A percentile compares a stretch with the other conserved stretches of the same genome.
Evolutionary conservation across 164 flowering plant genomes (phyloP).

Genomic region (Aristolochia contorta): DNA sequence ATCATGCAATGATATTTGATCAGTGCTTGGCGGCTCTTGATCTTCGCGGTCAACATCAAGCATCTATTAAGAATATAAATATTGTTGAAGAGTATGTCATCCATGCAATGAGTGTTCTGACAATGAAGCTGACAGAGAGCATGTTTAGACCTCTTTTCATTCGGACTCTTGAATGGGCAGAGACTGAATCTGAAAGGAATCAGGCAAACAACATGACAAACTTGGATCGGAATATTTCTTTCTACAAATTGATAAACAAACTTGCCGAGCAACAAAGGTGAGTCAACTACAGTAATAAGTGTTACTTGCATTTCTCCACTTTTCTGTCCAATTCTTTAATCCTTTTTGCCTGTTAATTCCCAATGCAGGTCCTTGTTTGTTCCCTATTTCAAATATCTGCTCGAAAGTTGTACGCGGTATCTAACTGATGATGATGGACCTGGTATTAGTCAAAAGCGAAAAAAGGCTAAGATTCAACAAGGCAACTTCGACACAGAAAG

Average conservation of each 20-base stretch:
- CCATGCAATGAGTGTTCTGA: conserved; percentile 45
- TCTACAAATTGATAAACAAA: conserved; percentile 61
- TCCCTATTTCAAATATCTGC: conserved; percentile 85
- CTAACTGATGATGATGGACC: conserved; percentile 37
- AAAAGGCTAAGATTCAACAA: conserved; percentile 56
- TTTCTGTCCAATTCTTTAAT: not conserved
- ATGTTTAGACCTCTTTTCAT: conserved; percentile 86
- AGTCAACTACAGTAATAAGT: conserved; percentile 11
- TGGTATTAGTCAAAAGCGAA: conserved; percentile 40
- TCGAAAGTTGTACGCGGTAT: conserved; percentile 41
- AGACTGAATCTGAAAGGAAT: conserved; percentile 33
- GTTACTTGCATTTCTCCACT: not conserved
- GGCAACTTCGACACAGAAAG: conserved; percentile 11
- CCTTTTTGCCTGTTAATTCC: not conserved
- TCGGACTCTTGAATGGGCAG: conserved; percentile 81
- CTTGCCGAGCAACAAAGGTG: conserved; percentile 80
- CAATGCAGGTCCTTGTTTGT: conserved; percentile 76
- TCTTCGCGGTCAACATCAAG: conserved; percentile 61
- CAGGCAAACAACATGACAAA: conserved; percentile 16
- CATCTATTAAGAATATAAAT: conserved; percentile 39
- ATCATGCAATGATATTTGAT: conserved; percentile 57
- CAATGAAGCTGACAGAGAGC: conserved; percentile 78
- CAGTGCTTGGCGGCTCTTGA: conserved; percentile 75
- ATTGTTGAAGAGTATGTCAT: conserved; percentile 55
- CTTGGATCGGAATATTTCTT: conserved; percentile 47